Percentiles rank a stretch among this genome's conserved stretches.
phyloP scores from a whole-genome alignment of 345 rosid genomes.

The Tarenaya hassleriana region DNA sequence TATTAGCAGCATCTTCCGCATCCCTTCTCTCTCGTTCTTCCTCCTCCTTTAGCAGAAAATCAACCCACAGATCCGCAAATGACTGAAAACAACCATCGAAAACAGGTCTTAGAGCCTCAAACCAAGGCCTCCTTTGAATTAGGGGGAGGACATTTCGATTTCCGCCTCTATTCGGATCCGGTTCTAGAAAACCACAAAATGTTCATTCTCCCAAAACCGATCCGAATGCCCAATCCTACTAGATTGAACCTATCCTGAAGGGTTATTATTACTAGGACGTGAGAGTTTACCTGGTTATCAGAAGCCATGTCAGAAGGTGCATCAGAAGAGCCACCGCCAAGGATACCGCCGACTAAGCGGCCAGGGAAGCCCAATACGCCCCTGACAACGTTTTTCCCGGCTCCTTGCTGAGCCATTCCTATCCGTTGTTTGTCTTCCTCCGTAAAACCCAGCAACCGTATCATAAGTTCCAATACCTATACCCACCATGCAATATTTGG shows the following conservation, averaged over 20 bases:
- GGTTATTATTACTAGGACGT: not conserved
- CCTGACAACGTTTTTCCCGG: slow-evolving; percentile 79
- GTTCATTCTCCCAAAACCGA: no score
- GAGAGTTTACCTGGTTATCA: slow-evolving; percentile 59
- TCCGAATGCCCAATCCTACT: no score
- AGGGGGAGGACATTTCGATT: no score
- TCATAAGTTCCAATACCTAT: slow-evolving; percentile 95
- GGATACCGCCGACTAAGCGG: slow-evolving; percentile 88
- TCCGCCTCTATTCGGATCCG: no score
- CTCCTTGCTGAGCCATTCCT: slow-evolving; percentile 77
- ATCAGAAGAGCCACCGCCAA: slow-evolving; percentile 43
- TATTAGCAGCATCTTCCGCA: slow-evolving; percentile 34
- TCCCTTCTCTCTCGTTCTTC: slow-evolving; percentile 76
- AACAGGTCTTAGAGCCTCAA: not conserved
- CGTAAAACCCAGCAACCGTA: slow-evolving; percentile 89
- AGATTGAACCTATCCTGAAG: no score
- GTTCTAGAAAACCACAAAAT: no score
- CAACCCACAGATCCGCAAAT: slow-evolving; percentile 94
- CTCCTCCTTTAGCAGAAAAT: slow-evolving; percentile 89
- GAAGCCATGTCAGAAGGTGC: slow-evolving; percentile 45
- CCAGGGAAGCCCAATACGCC: slow-evolving; percentile 97
- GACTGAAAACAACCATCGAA: slow-evolving; percentile 51
- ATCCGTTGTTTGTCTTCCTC: slow-evolving; percentile 94
- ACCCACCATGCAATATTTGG: slow-evolving; percentile 10
- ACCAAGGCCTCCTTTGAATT: no score